Conservation (phyloP, 768 basidiomycete genomes). For the Neoboletus magnificus region DNA sequence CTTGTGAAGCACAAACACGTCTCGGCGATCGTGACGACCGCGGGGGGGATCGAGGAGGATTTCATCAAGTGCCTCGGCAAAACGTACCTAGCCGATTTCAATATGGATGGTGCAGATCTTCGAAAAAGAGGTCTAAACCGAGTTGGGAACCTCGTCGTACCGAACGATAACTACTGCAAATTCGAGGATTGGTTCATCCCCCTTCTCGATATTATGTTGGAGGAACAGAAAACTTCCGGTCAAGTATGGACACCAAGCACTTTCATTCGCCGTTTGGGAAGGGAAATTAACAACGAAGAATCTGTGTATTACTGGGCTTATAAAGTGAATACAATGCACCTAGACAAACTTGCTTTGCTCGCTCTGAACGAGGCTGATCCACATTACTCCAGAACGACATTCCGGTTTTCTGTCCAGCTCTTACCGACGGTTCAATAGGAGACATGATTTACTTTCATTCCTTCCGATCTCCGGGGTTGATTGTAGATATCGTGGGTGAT, state of each 20-base stretch:
- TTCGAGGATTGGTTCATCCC: slow-evolving; percentile 99
- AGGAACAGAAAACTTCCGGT: slow-evolving; percentile 73
- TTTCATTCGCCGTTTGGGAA: slow-evolving; percentile 90
- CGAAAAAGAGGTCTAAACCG: slow-evolving; percentile 92
- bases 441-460: slow-evolving; percentile 99
- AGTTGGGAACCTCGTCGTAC: slow-evolving; percentile 93
- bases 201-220: slow-evolving; percentile 85
- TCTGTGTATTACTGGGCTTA: slow-evolving; percentile 99
- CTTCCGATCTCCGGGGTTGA: slow-evolving; percentile 78
- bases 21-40: slow-evolving; percentile 89
- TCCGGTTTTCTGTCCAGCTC: slow-evolving; percentile 96
- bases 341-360: slow-evolving; percentile 8
- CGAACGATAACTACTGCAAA: slow-evolving; percentile 98
- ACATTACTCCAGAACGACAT: slow-evolving; percentile 77
- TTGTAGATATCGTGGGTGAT: slow-evolving; percentile 92
- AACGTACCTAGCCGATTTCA: slow-evolving; percentile 92
- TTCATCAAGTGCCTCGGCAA: slow-evolving; percentile 98
- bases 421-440: slow-evolving; percentile 97
- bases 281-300: slow-evolving; percentile 95
- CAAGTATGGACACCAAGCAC: slow-evolving; percentile 89
- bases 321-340: slow-evolving; percentile 64
- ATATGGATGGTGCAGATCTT: slow-evolving; percentile 84
- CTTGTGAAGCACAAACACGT: slow-evolving; percentile 93
- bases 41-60: slow-evolving; percentile 98
- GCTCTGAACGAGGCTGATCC: slow-evolving; percentile 24